These are phyloP conservation scores for Colletotrichum sp. DNA, from an alignment of 2,329 filamentous ascomycete species.

Conservation along the genomic window DNA sequence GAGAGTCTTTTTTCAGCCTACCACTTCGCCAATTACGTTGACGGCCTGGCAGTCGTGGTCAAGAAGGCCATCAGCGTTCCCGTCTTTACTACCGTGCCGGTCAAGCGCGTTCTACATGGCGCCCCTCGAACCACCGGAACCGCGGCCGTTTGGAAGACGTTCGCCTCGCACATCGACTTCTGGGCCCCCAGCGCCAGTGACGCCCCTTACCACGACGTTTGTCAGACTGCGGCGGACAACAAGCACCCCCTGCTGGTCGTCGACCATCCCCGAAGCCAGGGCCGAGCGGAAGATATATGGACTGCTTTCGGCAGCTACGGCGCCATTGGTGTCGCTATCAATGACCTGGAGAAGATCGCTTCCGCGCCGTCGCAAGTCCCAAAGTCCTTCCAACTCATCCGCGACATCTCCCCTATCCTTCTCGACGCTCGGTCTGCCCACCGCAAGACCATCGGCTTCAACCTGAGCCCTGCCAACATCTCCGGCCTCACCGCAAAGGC, in stretches of 20 bases:
- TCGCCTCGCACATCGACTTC: neutral
- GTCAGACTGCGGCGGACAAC: neutral
- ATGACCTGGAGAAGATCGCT: neutral
- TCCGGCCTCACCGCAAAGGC: neutral
- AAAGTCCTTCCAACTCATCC: accelerated
- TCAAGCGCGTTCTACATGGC: neutral
- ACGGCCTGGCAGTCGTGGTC: neutral
- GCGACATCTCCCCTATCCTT: neutral
- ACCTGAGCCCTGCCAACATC: neutral
- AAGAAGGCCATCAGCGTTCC: neutral
- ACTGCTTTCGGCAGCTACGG: neutral
- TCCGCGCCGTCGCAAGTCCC: neutral
- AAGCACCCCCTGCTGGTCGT: neutral
- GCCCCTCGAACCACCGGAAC: neutral
- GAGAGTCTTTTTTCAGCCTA: accelerated
- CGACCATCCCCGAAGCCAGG: neutral
- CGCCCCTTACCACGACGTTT: neutral
- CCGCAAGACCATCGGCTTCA: neutral
- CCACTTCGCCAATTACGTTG: neutral
- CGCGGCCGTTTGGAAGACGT: neutral
- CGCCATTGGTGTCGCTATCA: neutral
- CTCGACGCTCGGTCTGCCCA: neutral
- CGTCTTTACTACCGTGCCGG: neutral
- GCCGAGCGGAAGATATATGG: neutral
- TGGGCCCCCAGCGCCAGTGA: neutral